phyloP scores from a whole-genome alignment of 1,139 yeast species.

The Suhomyces taliae region DNA sequence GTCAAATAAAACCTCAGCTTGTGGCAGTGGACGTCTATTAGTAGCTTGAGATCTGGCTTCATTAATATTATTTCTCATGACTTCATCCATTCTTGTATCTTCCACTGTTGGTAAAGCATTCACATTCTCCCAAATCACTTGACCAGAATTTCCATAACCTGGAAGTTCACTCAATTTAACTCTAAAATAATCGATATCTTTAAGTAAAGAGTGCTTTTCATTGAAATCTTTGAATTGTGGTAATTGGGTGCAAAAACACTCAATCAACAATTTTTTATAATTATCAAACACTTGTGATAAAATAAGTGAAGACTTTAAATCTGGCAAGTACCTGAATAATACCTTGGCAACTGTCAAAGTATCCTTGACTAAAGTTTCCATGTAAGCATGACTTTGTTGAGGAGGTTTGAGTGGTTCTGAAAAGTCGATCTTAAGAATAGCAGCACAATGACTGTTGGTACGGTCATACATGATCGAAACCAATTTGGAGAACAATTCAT shows the following conservation, averaged over 20 bases:
- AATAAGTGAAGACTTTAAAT: constrained; percentile 46
- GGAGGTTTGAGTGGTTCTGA: constrained; percentile 41
- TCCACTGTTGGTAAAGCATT: constrained; percentile 55
- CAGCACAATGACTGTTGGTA: constrained; percentile 48
- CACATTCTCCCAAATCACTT: constrained; percentile 64
- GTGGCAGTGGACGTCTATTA: neutral
- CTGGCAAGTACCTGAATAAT: constrained; percentile 58
- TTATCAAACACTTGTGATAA: constrained; percentile 60
- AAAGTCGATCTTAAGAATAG: constrained; percentile 53
- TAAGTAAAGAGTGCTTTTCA: constrained; percentile 53
- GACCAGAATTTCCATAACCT: constrained; percentile 69
- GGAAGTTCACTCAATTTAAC: constrained; percentile 58
- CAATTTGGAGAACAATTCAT: constrained; percentile 64
- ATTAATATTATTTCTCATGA: constrained; percentile 43
- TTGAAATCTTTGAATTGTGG: constrained; percentile 52
- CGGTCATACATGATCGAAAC: constrained; percentile 72
- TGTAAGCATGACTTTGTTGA: constrained; percentile 56
- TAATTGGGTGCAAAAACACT: constrained; percentile 53
- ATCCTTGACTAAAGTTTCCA: constrained; percentile 68
- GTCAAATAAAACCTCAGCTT: neutral
- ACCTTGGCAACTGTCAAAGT: constrained; percentile 64
- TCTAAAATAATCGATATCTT: constrained; percentile 65
- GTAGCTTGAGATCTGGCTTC: constrained; percentile 13
- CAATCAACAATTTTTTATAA: constrained; percentile 57
- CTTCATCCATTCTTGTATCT: constrained; percentile 47